Conservation (phyloP, 2,329 filamentous ascomycete species). For the Fonsecaea monophora region DNA sequence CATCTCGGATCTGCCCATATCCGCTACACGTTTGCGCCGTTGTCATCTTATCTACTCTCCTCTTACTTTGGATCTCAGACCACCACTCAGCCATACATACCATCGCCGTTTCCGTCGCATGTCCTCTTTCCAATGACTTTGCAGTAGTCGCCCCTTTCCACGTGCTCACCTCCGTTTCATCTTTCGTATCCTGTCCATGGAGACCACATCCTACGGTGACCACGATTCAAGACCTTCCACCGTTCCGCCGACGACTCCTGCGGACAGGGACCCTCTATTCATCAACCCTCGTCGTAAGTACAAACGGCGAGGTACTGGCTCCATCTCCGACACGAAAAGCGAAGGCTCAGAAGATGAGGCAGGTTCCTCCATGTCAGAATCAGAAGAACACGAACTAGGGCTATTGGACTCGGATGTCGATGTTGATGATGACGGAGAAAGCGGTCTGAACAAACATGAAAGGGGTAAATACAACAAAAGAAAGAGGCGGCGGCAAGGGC, state of each 20-base stretch:
- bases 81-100: conserved; percentile 5
- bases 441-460: conserved; percentile 78
- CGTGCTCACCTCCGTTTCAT: conserved; percentile 24
- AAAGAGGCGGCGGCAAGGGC: conserved; percentile 69
- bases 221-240: conserved; percentile 24
- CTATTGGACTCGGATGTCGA: conserved; percentile 72
- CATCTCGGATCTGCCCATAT: conserved; percentile 1
- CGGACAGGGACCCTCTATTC: conserved; percentile 24
- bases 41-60: conserved; percentile 4
- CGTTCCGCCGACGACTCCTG: conserved; percentile 19
- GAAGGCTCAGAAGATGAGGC: conserved; percentile 38
- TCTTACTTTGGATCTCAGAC: conserved; percentile 8
- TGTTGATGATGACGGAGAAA: conserved; percentile 88
- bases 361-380: conserved; percentile 51
- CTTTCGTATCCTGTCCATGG: conserved; percentile 31
- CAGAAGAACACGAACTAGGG: conserved; percentile 64
- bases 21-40: neutral
- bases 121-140: conserved; percentile 12
- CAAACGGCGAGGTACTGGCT: conserved; percentile 38
- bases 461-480: conserved; percentile 70
- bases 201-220: conserved; percentile 34
- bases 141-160: neutral
- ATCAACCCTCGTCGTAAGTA: conserved; percentile 41
- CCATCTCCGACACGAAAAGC: conserved; percentile 32
- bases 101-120: conserved; percentile 1